A percentile compares a stretch with the other conserved stretches of the same genome.
phyloP scores from a whole-genome alignment of 192 early-diverging fungal species.

The Linnemannia zychae region DNA sequence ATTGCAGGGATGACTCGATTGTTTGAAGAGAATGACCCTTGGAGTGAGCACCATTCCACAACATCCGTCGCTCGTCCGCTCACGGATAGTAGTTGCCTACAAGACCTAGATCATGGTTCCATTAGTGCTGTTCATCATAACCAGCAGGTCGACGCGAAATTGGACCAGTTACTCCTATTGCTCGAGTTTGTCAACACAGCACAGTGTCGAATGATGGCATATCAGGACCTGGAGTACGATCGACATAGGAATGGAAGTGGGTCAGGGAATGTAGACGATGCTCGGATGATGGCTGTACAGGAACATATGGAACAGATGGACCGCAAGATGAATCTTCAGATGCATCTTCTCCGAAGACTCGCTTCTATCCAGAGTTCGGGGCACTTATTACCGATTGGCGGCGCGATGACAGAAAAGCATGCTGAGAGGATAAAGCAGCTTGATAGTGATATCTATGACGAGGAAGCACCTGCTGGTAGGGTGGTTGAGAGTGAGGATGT shows the following conservation, averaged over 20 bases:
- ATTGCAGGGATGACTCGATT: constrained; percentile 45
- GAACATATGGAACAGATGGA: constrained; percentile 62
- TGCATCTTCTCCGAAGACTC: constrained; percentile 61
- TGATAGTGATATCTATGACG: neutral
- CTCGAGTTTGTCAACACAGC: constrained; percentile 56
- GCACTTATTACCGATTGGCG: neutral
- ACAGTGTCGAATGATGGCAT: constrained; percentile 55
- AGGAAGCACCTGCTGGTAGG: neutral
- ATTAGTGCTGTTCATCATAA: neutral
- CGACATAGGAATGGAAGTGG: neutral
- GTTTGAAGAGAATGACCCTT: constrained; percentile 32
- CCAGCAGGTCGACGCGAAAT: constrained; percentile 30
- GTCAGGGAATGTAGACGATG: constrained; percentile 59
- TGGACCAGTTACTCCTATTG: constrained; percentile 43
- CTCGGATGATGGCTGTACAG: constrained; percentile 68
- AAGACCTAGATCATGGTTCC: constrained; percentile 2
- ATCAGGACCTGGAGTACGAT: constrained; percentile 48
- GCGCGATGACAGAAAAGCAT: neutral
- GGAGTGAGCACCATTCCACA: neutral
- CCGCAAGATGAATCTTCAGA: constrained; percentile 49
- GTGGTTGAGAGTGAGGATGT: neutral
- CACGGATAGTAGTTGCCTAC: neutral
- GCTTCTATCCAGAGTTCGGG: constrained; percentile 7
- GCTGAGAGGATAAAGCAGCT: neutral
- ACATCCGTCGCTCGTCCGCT: neutral